Evolutionary conservation across 805 yeast species (phyloP), one percentile per base, ranked within the genome.

Genomic region (Wickerhamiella cacticola): DNA sequence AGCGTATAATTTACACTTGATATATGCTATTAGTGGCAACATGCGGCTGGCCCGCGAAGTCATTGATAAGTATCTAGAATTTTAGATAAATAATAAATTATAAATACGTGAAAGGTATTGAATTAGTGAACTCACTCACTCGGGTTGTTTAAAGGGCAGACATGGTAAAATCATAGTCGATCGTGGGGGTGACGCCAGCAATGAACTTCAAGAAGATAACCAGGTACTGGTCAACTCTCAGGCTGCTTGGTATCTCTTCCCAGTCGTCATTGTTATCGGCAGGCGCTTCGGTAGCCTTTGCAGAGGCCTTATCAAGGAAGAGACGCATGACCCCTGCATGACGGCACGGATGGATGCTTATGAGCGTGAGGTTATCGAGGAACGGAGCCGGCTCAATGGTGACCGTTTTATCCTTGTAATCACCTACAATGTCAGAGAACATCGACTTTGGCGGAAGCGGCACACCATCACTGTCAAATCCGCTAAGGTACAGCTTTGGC

Each of bases 161-260:
- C 96, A 89, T 92, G n/a, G 98, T 92, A 62, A 87, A 87, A 59
- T 92, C 98, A 64, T 89, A 94, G 66, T 89, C 95, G 49, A 92
- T 88, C 15, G 96, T 95, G 0, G 98, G 98, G 1, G 95, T 88
- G 7, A 92, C 97, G 67, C 96, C 85, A 7, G 96, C 83, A 42
- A 92, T 89, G 60, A 92, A 92, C 66, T 92, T 92, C 59, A 92
- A 71, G 63, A 92, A 92, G 13, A 89, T 80, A 31, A 92, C 72
- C 54, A 92, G 66, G 61, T 92, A 92, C 61, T 88, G 96, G 62
- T 92, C 97, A 1, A 82, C 96, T 25, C 95, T 72, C 6, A 89
- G 70, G 16, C 78, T 72, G 26, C 61, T 58, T 24, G 67, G 69
- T 23, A 76, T 62, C 53, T 73, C 76, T 58, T 79, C 82, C 80